Evolutionary conservation across 2,329 filamentous ascomycete genomes (phyloP).

Genomic region (Juglanconis oblonga): DNA sequence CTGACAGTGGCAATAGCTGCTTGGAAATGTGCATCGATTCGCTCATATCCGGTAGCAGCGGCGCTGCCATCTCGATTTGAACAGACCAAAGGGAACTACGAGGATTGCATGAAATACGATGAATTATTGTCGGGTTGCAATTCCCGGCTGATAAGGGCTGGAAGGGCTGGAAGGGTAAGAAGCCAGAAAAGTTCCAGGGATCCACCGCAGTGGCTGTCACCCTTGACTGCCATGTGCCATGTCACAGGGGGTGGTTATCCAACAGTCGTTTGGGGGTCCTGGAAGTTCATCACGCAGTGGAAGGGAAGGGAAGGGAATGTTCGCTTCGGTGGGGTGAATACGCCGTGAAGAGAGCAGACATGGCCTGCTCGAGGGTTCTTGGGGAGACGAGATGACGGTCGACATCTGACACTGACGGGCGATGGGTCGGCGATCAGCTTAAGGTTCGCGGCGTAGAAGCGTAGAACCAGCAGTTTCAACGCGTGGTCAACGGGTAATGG

Average conservation of each 20-base stretch:
- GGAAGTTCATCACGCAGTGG: not conserved
- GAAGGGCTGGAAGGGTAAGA: not conserved
- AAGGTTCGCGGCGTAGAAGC: not conserved
- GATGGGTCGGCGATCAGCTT: not conserved
- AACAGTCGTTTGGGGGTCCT: not conserved
- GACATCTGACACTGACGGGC: not conserved
- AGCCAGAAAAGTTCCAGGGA: conserved; percentile 1
- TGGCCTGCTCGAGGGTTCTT: too few species aligned
- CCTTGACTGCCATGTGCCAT: conserved; percentile 17
- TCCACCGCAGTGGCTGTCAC: conserved; percentile 8
- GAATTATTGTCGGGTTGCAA: not conserved
- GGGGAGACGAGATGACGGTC: not conserved
- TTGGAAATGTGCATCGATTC: not conserved
- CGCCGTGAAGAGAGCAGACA: too few species aligned
- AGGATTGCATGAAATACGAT: conserved; percentile 9
- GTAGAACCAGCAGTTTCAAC: not conserved
- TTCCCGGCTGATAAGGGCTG: not conserved
- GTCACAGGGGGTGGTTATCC: conserved; percentile 1
- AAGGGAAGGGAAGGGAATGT: not conserved
- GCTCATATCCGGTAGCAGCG: conserved; percentile 5
- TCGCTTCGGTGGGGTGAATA: too few species aligned
- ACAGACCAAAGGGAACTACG: not conserved
- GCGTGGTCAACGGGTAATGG: not conserved
- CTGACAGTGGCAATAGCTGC: too few species aligned
- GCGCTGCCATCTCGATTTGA: not conserved